Evolutionary conservation across 371 early-diverging fungal genomes (phyloP).

Genomic region (Mortierella sp.): DNA sequence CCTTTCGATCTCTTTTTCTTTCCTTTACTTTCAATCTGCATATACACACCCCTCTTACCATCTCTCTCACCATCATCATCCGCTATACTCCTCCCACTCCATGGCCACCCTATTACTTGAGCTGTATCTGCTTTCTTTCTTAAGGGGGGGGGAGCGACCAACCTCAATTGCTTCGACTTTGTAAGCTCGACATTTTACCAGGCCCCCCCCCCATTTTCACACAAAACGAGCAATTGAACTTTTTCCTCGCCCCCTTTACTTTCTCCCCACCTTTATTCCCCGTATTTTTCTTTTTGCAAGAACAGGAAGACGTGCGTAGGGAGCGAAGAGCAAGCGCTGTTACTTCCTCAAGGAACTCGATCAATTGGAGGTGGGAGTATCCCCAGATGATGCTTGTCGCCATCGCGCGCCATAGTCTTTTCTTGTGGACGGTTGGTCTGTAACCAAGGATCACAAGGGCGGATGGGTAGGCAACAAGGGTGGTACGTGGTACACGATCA

Average conservation of each 20-base stretch:
- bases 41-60: not conserved
- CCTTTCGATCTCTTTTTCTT: not conserved
- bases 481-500: too few relatives aligned
- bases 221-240: not conserved
- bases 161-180: conserved; percentile 1
- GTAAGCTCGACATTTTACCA: too few relatives aligned
- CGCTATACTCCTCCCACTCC: not conserved
- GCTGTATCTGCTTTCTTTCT: not conserved
- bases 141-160: too few relatives aligned
- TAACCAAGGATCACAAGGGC: too few relatives aligned
- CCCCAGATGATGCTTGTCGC: too few relatives aligned
- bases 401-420: too few relatives aligned
- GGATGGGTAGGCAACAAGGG: too few relatives aligned
- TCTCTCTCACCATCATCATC: not conserved
- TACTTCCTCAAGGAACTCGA: too few relatives aligned
- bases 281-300: not conserved
- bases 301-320: too few relatives aligned
- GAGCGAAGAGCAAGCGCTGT: too few relatives aligned
- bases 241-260: not conserved
- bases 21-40: not conserved
- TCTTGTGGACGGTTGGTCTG: too few relatives aligned
- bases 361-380: too few relatives aligned
- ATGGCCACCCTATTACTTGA: not conserved
- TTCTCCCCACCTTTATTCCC: not conserved
- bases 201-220: not conserved